Conservation (phyloP, 768 basidiomycete species). For the Termitomyces titanicus region DNA sequence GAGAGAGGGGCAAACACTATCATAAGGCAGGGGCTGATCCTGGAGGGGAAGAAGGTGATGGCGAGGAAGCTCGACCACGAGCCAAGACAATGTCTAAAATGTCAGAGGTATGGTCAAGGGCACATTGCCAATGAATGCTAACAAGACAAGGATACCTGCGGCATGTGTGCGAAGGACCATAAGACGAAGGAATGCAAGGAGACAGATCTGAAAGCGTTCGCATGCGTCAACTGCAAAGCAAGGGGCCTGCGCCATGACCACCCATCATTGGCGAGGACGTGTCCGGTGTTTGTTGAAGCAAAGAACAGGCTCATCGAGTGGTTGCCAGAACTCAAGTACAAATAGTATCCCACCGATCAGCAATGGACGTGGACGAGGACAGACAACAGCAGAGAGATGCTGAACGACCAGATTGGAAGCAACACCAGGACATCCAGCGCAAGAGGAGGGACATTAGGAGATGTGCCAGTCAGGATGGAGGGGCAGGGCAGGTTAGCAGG, state of each 20-base stretch:
- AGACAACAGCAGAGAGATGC: neutral
- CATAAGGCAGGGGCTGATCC: constrained; percentile 9
- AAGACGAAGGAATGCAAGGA: constrained; percentile 14
- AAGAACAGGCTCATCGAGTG: constrained; percentile 6
- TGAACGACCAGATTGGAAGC: too few relatives aligned
- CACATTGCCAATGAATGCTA: constrained; percentile 18
- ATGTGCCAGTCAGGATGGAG: neutral
- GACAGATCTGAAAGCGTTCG: neutral
- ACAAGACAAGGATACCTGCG: constrained; percentile 7
- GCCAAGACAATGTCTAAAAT: constrained; percentile 6
- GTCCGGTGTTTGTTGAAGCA: constrained; percentile 17
- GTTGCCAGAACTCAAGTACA: constrained; percentile 11
- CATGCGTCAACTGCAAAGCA: constrained; percentile 22
- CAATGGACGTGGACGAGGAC: constrained; percentile 4
- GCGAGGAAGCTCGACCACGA: constrained; percentile 15
- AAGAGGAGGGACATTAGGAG: too few relatives aligned
- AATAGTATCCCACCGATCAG: constrained; percentile 11
- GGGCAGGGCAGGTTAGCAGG: neutral
- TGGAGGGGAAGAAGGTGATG: constrained; percentile 11
- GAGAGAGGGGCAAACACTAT: constrained; percentile 10
- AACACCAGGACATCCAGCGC: neutral
- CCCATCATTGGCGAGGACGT: constrained; percentile 19
- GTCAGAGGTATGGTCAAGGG: constrained; percentile 9
- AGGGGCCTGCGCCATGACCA: constrained; percentile 15
- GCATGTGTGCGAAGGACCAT: constrained; percentile 15